Percentiles rank a stretch among this genome's conserved stretches.
phyloP scores from a whole-genome alignment of 2,329 filamentous ascomycete species.

The Neonectria faginata region DNA sequence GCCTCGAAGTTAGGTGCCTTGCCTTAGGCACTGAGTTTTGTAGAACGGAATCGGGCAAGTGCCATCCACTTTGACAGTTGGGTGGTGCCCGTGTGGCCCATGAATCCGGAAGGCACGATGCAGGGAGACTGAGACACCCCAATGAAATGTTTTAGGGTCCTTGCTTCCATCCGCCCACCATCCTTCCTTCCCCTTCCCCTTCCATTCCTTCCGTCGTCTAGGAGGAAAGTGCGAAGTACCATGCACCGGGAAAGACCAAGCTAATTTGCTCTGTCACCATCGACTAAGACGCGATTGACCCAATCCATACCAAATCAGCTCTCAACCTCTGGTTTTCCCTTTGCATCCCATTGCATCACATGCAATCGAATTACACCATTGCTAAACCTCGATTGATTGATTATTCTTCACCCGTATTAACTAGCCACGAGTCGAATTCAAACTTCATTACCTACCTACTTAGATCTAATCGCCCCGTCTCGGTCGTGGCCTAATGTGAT shows the following conservation, averaged over 20 bases:
- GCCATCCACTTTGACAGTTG: constrained; percentile 1
- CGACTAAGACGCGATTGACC: neutral
- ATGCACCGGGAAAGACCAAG: neutral
- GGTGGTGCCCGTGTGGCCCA: neutral
- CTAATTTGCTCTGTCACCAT: neutral
- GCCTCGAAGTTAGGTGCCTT: no score
- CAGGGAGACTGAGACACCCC: neutral
- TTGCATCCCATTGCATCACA: neutral
- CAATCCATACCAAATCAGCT: neutral
- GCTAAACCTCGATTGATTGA: neutral
- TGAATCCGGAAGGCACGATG: constrained; percentile 6
- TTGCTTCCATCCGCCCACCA: neutral
- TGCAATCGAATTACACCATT: neutral
- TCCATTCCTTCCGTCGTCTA: neutral
- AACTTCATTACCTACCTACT: neutral
- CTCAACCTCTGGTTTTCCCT: neutral
- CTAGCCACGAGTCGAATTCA: neutral
- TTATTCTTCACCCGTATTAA: neutral
- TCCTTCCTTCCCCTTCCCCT: no score
- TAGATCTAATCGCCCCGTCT: neutral
- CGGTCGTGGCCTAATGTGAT: neutral
- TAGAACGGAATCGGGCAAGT: neutral
- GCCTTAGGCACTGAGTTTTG: neutral
- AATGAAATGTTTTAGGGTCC: neutral
- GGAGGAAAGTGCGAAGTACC: neutral